Percentiles rank a stretch among this genome's conserved stretches.
Conservation (phyloP, 2,329 filamentous ascomycete species). For the Aureobasidium melanogenum region DNA sequence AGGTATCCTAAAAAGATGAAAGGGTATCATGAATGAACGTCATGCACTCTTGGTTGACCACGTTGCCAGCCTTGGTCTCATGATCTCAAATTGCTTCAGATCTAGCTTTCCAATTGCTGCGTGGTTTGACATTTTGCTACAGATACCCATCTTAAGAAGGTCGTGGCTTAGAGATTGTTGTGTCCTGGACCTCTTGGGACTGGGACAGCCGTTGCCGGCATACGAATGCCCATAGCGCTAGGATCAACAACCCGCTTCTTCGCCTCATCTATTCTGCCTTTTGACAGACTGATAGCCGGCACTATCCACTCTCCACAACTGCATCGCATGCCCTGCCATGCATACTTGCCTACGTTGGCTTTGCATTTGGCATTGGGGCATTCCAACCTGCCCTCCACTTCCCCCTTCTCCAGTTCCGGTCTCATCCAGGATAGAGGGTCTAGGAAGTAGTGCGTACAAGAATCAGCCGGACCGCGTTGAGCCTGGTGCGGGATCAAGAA, state of each 20-base stretch:
- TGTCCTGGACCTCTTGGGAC: not conserved
- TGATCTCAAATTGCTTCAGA: not conserved
- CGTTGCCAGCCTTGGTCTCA: too few relatives aligned
- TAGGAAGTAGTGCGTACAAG: conserved; percentile 79
- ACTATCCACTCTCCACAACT: conserved; percentile 86
- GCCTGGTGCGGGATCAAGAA: conserved; percentile 59
- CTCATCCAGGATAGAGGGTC: conserved; percentile 96
- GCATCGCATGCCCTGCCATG: conserved; percentile 92
- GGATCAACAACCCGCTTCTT: conserved; percentile 14
- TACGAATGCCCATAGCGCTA: conserved; percentile 25
- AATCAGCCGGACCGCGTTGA: conserved; percentile 24
- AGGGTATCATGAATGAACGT: not conserved
- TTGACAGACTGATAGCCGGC: conserved; percentile 79
- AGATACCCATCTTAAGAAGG: not conserved
- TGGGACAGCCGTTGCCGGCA: conserved; percentile 20
- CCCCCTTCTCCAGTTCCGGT: conserved; percentile 68
- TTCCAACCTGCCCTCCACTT: conserved; percentile 71
- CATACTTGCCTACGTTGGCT: conserved; percentile 81
- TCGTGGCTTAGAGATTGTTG: not conserved
- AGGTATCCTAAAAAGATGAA: not conserved
- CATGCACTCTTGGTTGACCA: not conserved
- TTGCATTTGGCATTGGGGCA: conserved; percentile 83
- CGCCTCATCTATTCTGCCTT: conserved; percentile 68
- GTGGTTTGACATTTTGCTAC: not conserved
- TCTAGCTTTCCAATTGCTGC: not conserved